These are phyloP conservation scores for Xylaria sp. DNA, from an alignment of 2,329 filamentous ascomycete species.

Conservation along the genomic window DNA sequence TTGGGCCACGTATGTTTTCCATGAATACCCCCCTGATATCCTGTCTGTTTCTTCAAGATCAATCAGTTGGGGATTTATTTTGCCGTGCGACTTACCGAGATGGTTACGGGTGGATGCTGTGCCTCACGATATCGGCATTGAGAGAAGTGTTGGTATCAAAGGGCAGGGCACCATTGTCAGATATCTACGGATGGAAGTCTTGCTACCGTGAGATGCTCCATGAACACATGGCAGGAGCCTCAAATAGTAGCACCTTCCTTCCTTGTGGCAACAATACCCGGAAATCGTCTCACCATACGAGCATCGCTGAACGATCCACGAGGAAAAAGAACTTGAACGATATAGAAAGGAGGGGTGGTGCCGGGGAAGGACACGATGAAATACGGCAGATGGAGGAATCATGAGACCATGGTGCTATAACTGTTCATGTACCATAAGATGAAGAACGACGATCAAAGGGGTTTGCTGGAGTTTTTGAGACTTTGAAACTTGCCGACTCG, in stretches of 20 bases:
- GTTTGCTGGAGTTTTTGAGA: not conserved
- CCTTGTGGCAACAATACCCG: too few species aligned
- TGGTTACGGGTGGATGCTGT: not conserved
- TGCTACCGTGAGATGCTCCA: not conserved
- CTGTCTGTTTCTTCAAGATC: not conserved
- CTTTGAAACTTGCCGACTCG: not conserved
- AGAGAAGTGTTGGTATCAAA: not conserved
- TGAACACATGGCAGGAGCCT: not conserved
- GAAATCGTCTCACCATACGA: not conserved
- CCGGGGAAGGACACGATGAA: not conserved
- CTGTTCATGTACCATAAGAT: not conserved
- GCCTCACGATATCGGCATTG: not conserved
- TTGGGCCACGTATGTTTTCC: constrained; percentile 31
- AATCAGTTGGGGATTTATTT: not conserved
- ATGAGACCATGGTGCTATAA: not conserved
- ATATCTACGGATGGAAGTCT: not conserved
- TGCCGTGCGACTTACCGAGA: not conserved
- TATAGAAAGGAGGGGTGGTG: not conserved
- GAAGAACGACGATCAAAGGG: not conserved
- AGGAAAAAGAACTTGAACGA: not conserved
- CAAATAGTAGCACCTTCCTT: too few species aligned
- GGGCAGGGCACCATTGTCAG: not conserved
- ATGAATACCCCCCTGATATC: not conserved
- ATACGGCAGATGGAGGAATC: not conserved
- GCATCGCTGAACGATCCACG: not conserved